phyloP scores from a whole-genome alignment of 1,139 yeast genomes.

The Sugiyamaella sp. region DNA sequence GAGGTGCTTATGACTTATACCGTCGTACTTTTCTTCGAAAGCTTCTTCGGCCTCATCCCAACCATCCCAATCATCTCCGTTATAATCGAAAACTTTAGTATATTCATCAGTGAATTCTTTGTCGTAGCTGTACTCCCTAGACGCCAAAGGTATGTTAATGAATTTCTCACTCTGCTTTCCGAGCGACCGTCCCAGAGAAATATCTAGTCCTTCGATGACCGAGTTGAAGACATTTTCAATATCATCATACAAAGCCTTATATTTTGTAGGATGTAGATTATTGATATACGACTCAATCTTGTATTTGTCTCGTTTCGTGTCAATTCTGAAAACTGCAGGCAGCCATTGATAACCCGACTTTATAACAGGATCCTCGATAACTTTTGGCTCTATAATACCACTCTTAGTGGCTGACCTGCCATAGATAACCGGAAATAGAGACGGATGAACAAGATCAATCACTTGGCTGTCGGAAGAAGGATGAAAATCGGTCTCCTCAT shows the following conservation, averaged over 20 bases:
- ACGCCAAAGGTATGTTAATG: constrained; percentile 1
- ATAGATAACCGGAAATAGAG: constrained; percentile 47
- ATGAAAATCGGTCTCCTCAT: constrained; percentile 43
- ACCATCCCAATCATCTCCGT: background rate
- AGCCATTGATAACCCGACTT: constrained; percentile 31
- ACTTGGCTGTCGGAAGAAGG: constrained; percentile 42
- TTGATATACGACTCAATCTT: constrained; percentile 46
- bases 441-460: constrained; percentile 51
- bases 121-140: background rate
- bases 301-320: constrained; percentile 24
- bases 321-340: constrained; percentile 30
- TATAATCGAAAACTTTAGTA: background rate
- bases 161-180: background rate
- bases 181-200: constrained; percentile 21
- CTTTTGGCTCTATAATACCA: background rate
- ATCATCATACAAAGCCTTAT: constrained; percentile 38
- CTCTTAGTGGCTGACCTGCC: constrained; percentile 41
- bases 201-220: constrained; percentile 36
- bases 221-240: constrained; percentile 34
- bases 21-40: background rate
- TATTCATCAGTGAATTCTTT: background rate
- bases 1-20: background rate
- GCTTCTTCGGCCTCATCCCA: background rate
- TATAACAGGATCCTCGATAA: background rate
- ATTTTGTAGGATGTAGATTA: constrained; percentile 46